Conservation (phyloP, 352 stramenopile species). For the Pythium insidiosum region DNA sequence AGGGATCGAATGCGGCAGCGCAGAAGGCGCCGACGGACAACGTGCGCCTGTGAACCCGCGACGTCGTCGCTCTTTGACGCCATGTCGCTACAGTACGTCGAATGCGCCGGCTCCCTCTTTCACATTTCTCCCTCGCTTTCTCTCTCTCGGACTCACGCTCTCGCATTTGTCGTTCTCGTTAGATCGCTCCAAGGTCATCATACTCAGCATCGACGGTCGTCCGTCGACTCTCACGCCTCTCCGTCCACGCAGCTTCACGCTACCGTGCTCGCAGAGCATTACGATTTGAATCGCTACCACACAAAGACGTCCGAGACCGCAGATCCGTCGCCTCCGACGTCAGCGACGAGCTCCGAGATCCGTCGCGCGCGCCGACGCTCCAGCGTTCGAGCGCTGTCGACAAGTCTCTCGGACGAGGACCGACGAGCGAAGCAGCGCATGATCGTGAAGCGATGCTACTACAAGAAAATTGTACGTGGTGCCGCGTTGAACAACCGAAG, state of each 20-base stretch:
- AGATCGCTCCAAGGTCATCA: too few relatives aligned
- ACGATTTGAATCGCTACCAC: too few relatives aligned
- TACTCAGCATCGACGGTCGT: too few relatives aligned
- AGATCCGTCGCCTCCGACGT: slow-evolving; percentile 6
- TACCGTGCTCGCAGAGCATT: too few relatives aligned
- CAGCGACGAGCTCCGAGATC: not conserved
- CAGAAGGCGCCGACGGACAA: slow-evolving; percentile 1
- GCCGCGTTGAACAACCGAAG: slow-evolving; percentile 1
- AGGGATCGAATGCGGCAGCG: not conserved
- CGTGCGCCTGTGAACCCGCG: not conserved
- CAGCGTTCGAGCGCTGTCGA: slow-evolving; percentile 41
- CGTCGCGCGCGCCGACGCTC: too few relatives aligned
- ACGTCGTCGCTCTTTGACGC: slow-evolving; percentile 13
- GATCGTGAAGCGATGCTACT: slow-evolving; percentile 71
- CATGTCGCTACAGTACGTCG: slow-evolving; percentile 15
- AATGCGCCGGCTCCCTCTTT: not conserved
- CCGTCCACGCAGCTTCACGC: too few relatives aligned
- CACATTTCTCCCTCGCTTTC: slow-evolving; percentile 10
- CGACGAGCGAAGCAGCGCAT: slow-evolving; percentile 57
- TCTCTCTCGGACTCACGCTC: too few relatives aligned
- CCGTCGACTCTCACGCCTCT: too few relatives aligned
- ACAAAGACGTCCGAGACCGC: too few relatives aligned
- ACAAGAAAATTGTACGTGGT: slow-evolving; percentile 71
- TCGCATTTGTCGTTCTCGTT: too few relatives aligned
- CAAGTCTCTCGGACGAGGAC: slow-evolving; percentile 34